Conservation (phyloP, 352 stramenopile genomes). For the Phytophthora sp. region DNA sequence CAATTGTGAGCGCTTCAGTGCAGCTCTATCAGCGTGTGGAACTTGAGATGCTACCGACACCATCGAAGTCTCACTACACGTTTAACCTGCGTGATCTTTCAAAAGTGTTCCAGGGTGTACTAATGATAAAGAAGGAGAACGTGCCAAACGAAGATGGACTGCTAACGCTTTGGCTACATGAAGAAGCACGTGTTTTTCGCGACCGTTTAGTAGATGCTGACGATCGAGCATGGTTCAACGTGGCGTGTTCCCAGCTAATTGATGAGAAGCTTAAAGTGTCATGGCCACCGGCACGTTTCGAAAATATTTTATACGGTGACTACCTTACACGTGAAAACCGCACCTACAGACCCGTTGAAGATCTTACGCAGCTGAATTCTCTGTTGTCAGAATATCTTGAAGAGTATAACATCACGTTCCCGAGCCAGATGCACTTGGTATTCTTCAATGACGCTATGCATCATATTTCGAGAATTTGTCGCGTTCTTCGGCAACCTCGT, state of each 20-base stretch:
- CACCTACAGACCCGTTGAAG: constrained; percentile 73
- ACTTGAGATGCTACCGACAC: constrained; percentile 90
- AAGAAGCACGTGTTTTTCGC: constrained; percentile 92
- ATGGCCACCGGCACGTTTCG: constrained; percentile 70
- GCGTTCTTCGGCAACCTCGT: constrained; percentile 91
- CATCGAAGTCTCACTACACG: constrained; percentile 93
- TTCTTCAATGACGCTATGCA: constrained; percentile 96
- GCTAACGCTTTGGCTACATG: constrained; percentile 91
- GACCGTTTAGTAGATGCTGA: constrained; percentile 90
- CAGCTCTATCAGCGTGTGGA: constrained; percentile 90
- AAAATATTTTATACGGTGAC: constrained; percentile 91
- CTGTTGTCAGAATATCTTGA: constrained; percentile 92
- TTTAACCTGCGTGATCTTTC: constrained; percentile 95
- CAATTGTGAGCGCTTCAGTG: constrained; percentile 90
- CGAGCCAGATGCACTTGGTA: constrained; percentile 94
- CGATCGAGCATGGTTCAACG: constrained; percentile 91
- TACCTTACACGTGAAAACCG: constrained; percentile 87
- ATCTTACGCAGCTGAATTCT: constrained; percentile 68
- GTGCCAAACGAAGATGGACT: constrained; percentile 72
- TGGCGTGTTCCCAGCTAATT: constrained; percentile 71
- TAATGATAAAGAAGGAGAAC: constrained; percentile 92
- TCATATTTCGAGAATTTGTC: constrained; percentile 93
- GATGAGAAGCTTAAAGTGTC: constrained; percentile 68
- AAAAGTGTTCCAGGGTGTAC: constrained; percentile 93
- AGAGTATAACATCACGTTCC: constrained; percentile 95